Evolutionary conservation across 2,329 filamentous ascomycete genomes (phyloP), one percentile per base, ranked within the genome.

Genomic region (Penicillium sp.): DNA sequence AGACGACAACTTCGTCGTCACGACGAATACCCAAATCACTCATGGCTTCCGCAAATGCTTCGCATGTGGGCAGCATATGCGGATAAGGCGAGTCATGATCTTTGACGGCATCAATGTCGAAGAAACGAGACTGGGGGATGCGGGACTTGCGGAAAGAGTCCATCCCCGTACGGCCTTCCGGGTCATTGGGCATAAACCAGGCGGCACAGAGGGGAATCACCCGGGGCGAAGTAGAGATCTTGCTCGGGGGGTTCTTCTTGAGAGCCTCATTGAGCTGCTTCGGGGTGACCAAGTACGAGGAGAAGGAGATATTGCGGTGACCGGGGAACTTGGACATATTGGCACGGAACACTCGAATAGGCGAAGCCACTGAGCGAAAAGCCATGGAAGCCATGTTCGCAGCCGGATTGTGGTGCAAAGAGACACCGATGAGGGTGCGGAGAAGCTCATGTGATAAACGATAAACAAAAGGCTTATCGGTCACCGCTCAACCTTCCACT

Each of bases 121-220:
- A 99, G 82, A 97, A 99, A 29, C 91, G 88, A 1, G 94, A 88
- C 66, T 87, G 86, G 21, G 92, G 93, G 58, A 99, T 94, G 65
- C 90, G 89, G 68, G 86, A 84, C 69, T 90, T 83, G 61, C 85
- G 83, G 78, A 93, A 99, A 41, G 87, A 85, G 59, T 94, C 81
- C 62, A 88, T 84, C 49, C 94, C 94, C 45, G 84, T 89, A 56
- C 91, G 86, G 49, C 84, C 84, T 62, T 81, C 68, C 2, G 81
- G 79, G 60, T 96, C 93, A 72, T 96, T 97, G 58, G 94, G 94
- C 58, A 99, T 83, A 69, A 96, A 99, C 94, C 94, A 99, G 23
- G 90, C 83, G 43, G 92, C 94, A 74, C 92, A 96, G 39, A 99
- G 81, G 2, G 94, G 89, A 49, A 99, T 85, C 41, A 95, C 87